phyloP scores from a whole-genome alignment of 257 asterid species.

The Ophiorrhiza pumila region DNA sequence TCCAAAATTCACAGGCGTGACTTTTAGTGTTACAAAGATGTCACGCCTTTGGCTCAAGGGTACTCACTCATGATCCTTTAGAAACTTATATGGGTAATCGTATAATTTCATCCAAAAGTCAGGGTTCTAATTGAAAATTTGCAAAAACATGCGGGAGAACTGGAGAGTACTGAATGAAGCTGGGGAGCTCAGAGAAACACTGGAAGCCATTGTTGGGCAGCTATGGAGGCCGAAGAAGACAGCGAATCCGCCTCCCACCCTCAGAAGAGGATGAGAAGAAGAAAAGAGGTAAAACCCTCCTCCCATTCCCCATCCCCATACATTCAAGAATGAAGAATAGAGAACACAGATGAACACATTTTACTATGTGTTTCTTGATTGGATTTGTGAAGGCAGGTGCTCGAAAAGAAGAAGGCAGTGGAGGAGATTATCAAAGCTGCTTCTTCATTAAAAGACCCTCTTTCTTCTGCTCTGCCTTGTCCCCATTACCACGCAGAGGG shows the following conservation, averaged over 20 bases:
- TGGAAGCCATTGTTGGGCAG: background rate
- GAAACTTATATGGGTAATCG: too few species aligned
- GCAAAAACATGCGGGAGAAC: background rate
- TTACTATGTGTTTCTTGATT: background rate
- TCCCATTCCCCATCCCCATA: background rate
- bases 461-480: conserved; percentile 49
- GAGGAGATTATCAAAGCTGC: conserved; percentile 50
- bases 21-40: too few species aligned
- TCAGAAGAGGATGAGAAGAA: conserved; percentile 4
- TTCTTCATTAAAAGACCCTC: conserved; percentile 49
- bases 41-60: too few species aligned
- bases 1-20: too few species aligned
- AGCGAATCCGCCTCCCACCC: background rate
- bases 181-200: background rate
- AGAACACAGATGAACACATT: background rate
- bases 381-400: conserved; percentile 40
- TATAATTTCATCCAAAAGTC: too few species aligned
- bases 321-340: background rate
- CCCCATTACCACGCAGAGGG: conserved; percentile 54
- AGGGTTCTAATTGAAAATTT: background rate
- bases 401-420: conserved; percentile 63
- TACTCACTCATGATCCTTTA: too few species aligned
- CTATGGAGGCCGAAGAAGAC: conserved; percentile 9
- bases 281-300: conserved; percentile 1
- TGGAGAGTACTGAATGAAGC: too few species aligned